Percentiles rank a stretch among this genome's conserved stretches.
Evolutionary conservation across 2,329 filamentous ascomycete genomes (phyloP).

Genomic region (Raffaelea albimanens): DNA sequence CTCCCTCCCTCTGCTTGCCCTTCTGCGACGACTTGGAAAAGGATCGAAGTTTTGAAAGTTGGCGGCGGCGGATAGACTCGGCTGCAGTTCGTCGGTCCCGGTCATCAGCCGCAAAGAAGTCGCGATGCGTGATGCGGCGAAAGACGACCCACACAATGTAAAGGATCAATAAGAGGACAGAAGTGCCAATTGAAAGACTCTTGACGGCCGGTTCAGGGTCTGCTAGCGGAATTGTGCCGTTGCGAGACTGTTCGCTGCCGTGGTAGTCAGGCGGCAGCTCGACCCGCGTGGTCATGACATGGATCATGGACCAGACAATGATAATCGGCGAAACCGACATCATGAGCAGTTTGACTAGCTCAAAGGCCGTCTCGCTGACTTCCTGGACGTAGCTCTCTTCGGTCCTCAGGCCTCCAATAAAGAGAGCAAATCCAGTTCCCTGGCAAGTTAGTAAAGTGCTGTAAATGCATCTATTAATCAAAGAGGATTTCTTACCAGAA

Average conservation of each 20-base stretch:
- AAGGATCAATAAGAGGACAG: constrained; percentile 1
- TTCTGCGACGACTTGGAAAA: background rate
- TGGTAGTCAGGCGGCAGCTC: background rate
- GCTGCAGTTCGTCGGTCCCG: background rate
- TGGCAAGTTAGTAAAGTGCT: background rate
- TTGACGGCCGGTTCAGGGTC: background rate
- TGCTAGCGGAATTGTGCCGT: background rate
- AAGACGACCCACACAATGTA: constrained; percentile 3
- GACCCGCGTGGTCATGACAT: constrained; percentile 11
- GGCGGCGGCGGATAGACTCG: background rate
- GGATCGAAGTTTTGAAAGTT: background rate
- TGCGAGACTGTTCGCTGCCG: background rate
- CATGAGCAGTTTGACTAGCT: constrained; percentile 3
- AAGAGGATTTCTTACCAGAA: constrained; percentile 1
- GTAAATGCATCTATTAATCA: background rate
- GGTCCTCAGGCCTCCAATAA: background rate
- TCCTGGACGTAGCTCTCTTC: background rate
- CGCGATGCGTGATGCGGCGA: background rate
- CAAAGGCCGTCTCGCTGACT: constrained; percentile 3
- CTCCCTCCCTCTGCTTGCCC: background rate
- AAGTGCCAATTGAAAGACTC: background rate
- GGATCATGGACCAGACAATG: constrained; percentile 10
- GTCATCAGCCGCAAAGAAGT: background rate
- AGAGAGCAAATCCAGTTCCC: constrained; percentile 4
- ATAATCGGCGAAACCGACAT: constrained; percentile 1